These are phyloP conservation scores for Curvularia eragrostidis DNA, from an alignment of 2,329 filamentous ascomycete genomes.

Conservation along the genomic window DNA sequence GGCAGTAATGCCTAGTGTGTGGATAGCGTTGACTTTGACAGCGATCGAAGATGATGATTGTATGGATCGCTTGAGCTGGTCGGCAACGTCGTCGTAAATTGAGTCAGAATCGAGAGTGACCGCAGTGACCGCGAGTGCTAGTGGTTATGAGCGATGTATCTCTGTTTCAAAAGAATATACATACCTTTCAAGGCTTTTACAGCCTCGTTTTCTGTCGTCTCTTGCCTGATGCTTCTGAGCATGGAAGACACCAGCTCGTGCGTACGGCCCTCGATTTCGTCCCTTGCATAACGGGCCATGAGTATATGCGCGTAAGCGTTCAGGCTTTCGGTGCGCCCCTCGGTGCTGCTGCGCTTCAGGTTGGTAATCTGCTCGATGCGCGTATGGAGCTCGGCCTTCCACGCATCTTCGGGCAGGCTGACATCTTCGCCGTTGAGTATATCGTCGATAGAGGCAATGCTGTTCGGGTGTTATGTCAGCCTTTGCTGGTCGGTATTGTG, in stretches of 20 bases:
- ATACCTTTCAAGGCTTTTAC: conserved; percentile 71
- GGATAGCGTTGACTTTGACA: conserved; percentile 74
- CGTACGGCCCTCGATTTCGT: conserved; percentile 65
- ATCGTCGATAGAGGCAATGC: conserved; percentile 72
- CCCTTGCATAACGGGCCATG: conserved; percentile 70
- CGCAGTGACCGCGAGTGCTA: conserved; percentile 72
- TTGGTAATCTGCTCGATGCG: conserved; percentile 75
- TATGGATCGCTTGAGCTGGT: conserved; percentile 67
- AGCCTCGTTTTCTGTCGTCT: conserved; percentile 72
- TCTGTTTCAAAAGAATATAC: not conserved
- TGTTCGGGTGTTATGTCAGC: conserved; percentile 42
- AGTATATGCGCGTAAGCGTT: conserved; percentile 68
- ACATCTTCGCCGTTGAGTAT: conserved; percentile 61
- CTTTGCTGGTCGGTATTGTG: conserved; percentile 15
- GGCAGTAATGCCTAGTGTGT: conserved; percentile 73
- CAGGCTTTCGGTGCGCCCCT: conserved; percentile 71
- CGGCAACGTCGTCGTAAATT: conserved; percentile 68
- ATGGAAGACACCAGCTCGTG: conserved; percentile 70
- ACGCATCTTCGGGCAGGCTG: conserved; percentile 58
- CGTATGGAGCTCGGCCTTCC: conserved; percentile 68
- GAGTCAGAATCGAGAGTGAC: conserved; percentile 70
- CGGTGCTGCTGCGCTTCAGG: conserved; percentile 77
- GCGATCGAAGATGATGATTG: conserved; percentile 69
- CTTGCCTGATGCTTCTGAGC: conserved; percentile 72
- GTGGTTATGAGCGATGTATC: conserved; percentile 22